Conservation (phyloP, 2,329 filamentous ascomycete species). For the Leptodontidium sp. region DNA sequence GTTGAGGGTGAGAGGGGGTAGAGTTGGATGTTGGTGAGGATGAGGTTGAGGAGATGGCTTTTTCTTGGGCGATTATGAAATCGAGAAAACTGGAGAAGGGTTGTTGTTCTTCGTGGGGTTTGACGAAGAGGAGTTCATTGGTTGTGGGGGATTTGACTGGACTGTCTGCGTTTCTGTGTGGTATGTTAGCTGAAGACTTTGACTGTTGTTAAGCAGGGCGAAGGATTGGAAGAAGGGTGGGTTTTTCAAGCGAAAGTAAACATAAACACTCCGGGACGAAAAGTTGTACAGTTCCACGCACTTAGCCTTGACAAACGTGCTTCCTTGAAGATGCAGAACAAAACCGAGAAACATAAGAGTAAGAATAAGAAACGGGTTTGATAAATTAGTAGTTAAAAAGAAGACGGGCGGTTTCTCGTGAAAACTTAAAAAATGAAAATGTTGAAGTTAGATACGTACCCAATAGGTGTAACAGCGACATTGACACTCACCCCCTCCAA, state of each 20-base stretch:
- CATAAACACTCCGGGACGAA: neutral
- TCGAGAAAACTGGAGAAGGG: slow-evolving; percentile 69
- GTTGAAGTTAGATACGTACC: slow-evolving; percentile 30
- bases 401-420: no score
- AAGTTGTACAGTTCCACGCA: no score
- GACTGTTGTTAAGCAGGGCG: neutral
- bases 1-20: neutral
- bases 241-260: neutral
- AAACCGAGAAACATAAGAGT: neutral
- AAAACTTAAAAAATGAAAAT: neutral
- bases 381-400: no score
- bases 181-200: neutral
- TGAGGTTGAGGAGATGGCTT: slow-evolving; percentile 34
- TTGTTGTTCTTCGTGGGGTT: slow-evolving; percentile 74
- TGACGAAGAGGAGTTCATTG: slow-evolving; percentile 65
- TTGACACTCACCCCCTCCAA: slow-evolving; percentile 69
- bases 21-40: neutral
- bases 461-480: slow-evolving; percentile 76
- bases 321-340: neutral
- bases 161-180: slow-evolving; percentile 57
- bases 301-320: neutral
- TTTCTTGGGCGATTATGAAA: slow-evolving; percentile 66
- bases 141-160: slow-evolving; percentile 52
- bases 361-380: no score
- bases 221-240: no score